Percentiles rank a stretch among this genome's conserved stretches.
Evolutionary conservation across 2,329 filamentous ascomycete genomes (phyloP).

Genomic region (Annulohypoxylon truncatum): DNA sequence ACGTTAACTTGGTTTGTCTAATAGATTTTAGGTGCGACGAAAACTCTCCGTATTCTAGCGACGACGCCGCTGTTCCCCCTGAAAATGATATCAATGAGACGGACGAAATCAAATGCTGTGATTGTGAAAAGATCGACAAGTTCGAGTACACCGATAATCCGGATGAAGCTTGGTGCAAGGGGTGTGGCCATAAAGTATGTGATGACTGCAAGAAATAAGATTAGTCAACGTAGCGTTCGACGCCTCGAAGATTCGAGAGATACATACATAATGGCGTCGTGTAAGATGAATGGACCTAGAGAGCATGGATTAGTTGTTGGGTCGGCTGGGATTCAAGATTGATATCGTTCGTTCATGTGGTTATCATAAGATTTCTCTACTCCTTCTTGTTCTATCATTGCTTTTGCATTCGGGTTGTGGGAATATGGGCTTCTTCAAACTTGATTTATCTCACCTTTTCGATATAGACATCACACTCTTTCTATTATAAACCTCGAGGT

Average conservation of each 20-base stretch:
- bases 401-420: not conserved
- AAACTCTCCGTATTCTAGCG: not conserved
- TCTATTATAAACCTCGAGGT: slow-evolving; percentile 31
- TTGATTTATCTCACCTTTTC: not conserved
- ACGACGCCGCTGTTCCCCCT: too few relatives aligned
- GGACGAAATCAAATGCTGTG: slow-evolving; percentile 23
- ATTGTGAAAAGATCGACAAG: slow-evolving; percentile 15
- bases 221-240: not conserved
- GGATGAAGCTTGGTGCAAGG: slow-evolving; percentile 12
- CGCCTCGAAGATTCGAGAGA: not conserved
- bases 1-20: slow-evolving; percentile 1
- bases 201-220: not conserved
- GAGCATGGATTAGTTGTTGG: not conserved
- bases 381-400: not conserved
- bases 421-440: not conserved
- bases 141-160: slow-evolving; percentile 27
- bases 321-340: not conserved
- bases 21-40: slow-evolving; percentile 12
- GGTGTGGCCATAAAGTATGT: slow-evolving; percentile 26
- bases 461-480: slow-evolving; percentile 20
- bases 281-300: not conserved
- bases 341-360: slow-evolving; percentile 18
- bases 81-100: not conserved
- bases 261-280: not conserved
- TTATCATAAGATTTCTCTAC: not conserved